phyloP scores from a whole-genome alignment of 257 asterid genomes.

The Leptodermis oblonga region DNA sequence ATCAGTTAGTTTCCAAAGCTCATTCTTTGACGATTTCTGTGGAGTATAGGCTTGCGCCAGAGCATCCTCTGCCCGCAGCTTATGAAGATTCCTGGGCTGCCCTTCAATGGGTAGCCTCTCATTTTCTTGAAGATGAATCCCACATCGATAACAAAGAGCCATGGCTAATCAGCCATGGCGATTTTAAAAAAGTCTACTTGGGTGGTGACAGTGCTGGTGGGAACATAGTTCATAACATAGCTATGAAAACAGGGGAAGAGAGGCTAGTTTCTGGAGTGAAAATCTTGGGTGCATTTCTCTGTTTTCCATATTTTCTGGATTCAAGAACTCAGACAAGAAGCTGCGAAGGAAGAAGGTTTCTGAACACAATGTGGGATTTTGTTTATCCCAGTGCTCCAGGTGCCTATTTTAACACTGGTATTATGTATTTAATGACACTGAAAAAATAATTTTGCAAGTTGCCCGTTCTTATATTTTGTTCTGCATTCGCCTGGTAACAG shows the following conservation, averaged over 20 bases:
- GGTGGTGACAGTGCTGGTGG: slow-evolving; percentile 42
- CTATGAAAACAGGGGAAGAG: slow-evolving; percentile 15
- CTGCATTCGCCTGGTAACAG: slow-evolving; percentile 20
- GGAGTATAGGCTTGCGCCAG: slow-evolving; percentile 47
- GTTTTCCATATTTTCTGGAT: slow-evolving; percentile 23
- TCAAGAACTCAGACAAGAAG: slow-evolving; percentile 48
- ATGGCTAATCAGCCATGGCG: slow-evolving; percentile 35
- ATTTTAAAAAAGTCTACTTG: slow-evolving; percentile 27
- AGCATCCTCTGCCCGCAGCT: slow-evolving; percentile 40
- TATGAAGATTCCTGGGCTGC: slow-evolving; percentile 43
- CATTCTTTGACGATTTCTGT: slow-evolving; percentile 21
- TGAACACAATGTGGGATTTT: no score
- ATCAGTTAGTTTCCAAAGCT: slow-evolving; percentile 12
- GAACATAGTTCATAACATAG: slow-evolving; percentile 22
- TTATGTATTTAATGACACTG: no score
- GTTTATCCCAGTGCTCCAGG: not conserved
- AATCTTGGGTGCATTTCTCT: slow-evolving; percentile 29
- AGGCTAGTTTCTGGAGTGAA: slow-evolving; percentile 19
- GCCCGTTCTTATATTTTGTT: no score
- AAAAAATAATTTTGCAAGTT: not conserved
- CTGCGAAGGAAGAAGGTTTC: slow-evolving; percentile 7
- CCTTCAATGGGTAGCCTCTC: slow-evolving; percentile 33
- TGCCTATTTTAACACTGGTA: slow-evolving; percentile 29
- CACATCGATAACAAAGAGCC: slow-evolving; percentile 1
- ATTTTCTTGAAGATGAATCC: not conserved